Evolutionary conservation across 306 rosid genomes (phyloP), one percentile per base, ranked within the genome.

Genomic region (Coriaria nepalensis): DNA sequence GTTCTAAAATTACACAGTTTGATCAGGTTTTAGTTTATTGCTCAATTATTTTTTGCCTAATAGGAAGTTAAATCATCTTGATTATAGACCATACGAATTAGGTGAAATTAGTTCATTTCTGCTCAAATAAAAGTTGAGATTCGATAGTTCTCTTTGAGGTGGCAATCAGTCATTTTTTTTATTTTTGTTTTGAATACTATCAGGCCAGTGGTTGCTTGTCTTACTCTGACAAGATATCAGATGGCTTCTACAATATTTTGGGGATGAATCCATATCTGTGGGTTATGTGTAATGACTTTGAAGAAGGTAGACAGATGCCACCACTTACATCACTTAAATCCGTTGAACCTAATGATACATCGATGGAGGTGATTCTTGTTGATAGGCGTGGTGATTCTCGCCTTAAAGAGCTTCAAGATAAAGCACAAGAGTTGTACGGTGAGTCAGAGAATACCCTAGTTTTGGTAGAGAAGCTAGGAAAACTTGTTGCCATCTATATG

Each of bases 231-330:
- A 85, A 82, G 72, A 90, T 90, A 64, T 75, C 83, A 4, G 98
- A 90, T 57, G 95, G 98, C 37, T 90, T 90, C 77, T 90, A 81
- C 54, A 85, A 79, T 69, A 85, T 90, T 40, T 50, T 79, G 79
- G 98, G 98, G 60, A 85, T 90, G 95, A 90, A 90, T 65, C 98
- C 98, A 38, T 81, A 85, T 76, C 65, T 90, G 9, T 90, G 98
- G 98, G 68, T 71, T 61, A 77, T 85, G 93, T 85, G 98, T 80
- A 90, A 85, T 68, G 85, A 78, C 9, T 49, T 15, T 33, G 93
- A 79, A 48, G 83, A 81, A 65, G 94, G 87, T 11, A 73, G 51
- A 50, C 54, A 51, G 59, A 37, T 77, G 11, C 98, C 98, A 2
- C 55, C 76, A 35, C 63, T 90, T 62, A 63, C 66, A 79, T 72